phyloP scores from a whole-genome alignment of 2,329 filamentous ascomycete genomes.

The Penicillium fuscoglaucum region DNA sequence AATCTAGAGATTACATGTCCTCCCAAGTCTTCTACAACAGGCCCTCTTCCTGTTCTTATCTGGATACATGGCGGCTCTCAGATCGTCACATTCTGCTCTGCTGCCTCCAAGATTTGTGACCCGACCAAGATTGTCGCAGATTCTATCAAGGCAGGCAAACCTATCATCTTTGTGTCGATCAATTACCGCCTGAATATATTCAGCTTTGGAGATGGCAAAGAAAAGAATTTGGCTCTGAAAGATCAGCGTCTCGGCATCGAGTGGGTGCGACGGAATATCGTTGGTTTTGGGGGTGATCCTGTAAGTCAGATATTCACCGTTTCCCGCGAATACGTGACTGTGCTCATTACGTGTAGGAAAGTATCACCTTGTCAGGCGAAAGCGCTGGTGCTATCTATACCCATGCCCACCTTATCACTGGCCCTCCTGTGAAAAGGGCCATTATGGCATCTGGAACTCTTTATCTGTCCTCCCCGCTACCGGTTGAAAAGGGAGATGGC shows the following conservation, averaged over 20 bases:
- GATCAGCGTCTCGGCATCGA: conserved; percentile 37
- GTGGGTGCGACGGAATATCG: conserved; percentile 45
- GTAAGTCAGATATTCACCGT: conserved; percentile 20
- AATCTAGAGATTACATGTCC: conserved; percentile 46
- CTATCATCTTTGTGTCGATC: conserved; percentile 46
- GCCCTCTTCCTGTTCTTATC: conserved; percentile 42
- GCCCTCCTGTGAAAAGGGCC: conserved; percentile 35
- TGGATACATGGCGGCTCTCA: conserved; percentile 53
- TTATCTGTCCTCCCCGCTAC: conserved; percentile 46
- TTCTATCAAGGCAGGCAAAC: conserved; percentile 36
- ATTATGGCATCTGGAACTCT: conserved; percentile 48
- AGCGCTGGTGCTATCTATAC: conserved; percentile 50
- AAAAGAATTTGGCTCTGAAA: conserved; percentile 45
- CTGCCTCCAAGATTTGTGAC: conserved; percentile 45
- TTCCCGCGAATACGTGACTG: background rate
- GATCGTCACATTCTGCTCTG: conserved; percentile 47
- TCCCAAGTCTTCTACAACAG: background rate
- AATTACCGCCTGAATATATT: conserved; percentile 50
- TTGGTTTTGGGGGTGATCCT: conserved; percentile 43
- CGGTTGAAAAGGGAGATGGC: conserved; percentile 33
- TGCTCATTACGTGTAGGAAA: conserved; percentile 25
- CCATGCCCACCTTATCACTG: conserved; percentile 45
- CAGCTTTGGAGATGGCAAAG: conserved; percentile 46
- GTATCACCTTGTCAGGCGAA: conserved; percentile 48
- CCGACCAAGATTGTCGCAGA: conserved; percentile 38